A percentile compares a stretch with the other conserved stretches of the same genome.
These are phyloP conservation scores for Magnolia officinalis DNA, from an alignment of 164 flowering plant species.

Conservation along the genomic window DNA sequence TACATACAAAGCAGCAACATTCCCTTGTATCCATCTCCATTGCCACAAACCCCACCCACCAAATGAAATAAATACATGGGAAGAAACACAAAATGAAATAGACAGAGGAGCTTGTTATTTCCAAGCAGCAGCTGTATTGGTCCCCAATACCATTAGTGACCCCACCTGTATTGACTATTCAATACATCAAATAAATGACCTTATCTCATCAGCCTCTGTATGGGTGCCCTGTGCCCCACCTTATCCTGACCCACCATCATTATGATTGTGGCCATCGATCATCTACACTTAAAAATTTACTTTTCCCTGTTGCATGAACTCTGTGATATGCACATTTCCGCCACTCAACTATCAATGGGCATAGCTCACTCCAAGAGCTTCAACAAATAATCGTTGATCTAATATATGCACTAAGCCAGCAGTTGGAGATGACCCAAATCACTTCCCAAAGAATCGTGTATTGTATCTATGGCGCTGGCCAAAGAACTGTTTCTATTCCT, in stretches of 20 bases:
- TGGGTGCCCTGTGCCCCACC: background rate
- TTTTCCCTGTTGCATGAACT: conserved; percentile 5
- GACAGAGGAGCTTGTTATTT: background rate
- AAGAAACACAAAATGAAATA: too few relatives aligned
- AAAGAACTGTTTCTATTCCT: conserved; percentile 12
- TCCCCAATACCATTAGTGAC: background rate
- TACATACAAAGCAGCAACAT: too few relatives aligned
- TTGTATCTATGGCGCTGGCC: background rate
- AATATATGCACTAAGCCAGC: background rate
- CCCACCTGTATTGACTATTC: too few relatives aligned
- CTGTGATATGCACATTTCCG: conserved; percentile 17
- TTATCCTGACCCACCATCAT: background rate
- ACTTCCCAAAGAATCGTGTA: conserved; percentile 2
- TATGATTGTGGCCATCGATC: background rate
- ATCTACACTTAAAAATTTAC: conserved; percentile 3
- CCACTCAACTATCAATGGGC: background rate
- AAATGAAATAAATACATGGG: conserved; percentile 4
- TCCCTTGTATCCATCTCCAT: background rate
- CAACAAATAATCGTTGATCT: conserved; percentile 1
- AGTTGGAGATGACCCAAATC: background rate
- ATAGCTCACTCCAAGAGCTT: conserved; percentile 1
- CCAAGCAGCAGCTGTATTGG: background rate
- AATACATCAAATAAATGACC: background rate
- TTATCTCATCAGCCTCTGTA: background rate
- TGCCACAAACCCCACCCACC: background rate